Percentiles rank a stretch among this genome's conserved stretches.
Evolutionary conservation across 1,284 basidiomycete species (phyloP).

Genomic region (Microbotryum silenes-acaulis): DNA sequence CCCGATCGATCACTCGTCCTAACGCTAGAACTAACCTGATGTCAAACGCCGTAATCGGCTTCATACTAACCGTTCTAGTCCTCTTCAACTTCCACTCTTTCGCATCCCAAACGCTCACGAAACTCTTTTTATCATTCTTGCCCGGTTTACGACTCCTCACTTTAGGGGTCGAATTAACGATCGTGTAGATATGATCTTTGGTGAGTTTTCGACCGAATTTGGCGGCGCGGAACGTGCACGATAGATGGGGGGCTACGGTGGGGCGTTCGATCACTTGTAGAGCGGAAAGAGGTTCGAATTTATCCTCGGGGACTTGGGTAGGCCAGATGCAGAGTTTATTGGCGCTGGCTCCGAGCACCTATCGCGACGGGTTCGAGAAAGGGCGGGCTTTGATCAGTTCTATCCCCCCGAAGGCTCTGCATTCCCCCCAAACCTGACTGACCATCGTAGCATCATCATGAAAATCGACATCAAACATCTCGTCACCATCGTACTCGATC

Average conservation of each 20-base stretch:
- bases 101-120: constrained; percentile 35
- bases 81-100: constrained; percentile 42
- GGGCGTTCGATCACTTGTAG: constrained; percentile 34
- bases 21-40: constrained; percentile 53
- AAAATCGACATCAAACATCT: constrained; percentile 34
- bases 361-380: background rate
- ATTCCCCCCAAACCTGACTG: background rate
- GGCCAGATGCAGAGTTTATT: constrained; percentile 25
- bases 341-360: constrained; percentile 24
- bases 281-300: background rate
- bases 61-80: constrained; percentile 54
- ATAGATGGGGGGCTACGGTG: constrained; percentile 32
- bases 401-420: too few species aligned
- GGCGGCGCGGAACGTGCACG: constrained; percentile 63
- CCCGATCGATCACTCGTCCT: too few species aligned
- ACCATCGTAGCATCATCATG: constrained; percentile 11
- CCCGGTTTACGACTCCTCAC: constrained; percentile 3
- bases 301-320: background rate
- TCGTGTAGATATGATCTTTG: constrained; percentile 56
- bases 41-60: constrained; percentile 76
- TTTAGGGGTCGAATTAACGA: constrained; percentile 58
- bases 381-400: too few species aligned
- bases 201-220: constrained; percentile 58
- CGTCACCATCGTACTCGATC: constrained; percentile 26
- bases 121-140: constrained; percentile 28